Percentiles rank a stretch among this genome's conserved stretches.
Evolutionary conservation across 2,329 filamentous ascomycete genomes (phyloP).

Genomic region (Talaromyces atroroseus): DNA sequence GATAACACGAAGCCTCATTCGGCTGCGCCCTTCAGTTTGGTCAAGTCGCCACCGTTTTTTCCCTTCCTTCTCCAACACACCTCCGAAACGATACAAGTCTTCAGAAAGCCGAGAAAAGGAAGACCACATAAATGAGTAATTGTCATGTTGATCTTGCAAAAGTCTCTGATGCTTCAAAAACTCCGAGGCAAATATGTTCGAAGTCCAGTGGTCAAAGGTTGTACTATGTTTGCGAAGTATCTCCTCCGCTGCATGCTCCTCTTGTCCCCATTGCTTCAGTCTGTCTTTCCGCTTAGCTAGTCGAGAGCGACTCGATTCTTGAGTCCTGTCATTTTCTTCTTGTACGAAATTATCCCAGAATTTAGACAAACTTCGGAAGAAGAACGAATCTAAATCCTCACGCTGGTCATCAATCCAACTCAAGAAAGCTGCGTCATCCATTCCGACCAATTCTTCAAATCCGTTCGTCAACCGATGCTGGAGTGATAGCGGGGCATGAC

Average conservation of each 20-base stretch:
- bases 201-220: slow-evolving; percentile 84
- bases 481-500: slow-evolving; percentile 63
- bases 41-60: slow-evolving; percentile 83
- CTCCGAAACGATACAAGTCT: slow-evolving; percentile 72
- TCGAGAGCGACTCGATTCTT: slow-evolving; percentile 66
- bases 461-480: slow-evolving; percentile 67
- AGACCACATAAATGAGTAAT: slow-evolving; percentile 68
- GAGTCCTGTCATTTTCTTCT: slow-evolving; percentile 72
- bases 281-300: slow-evolving; percentile 73
- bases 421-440: slow-evolving; percentile 85
- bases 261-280: slow-evolving; percentile 71
- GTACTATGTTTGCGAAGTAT: slow-evolving; percentile 76
- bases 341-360: slow-evolving; percentile 84
- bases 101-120: slow-evolving; percentile 73
- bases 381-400: slow-evolving; percentile 70
- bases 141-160: slow-evolving; percentile 90
- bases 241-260: slow-evolving; percentile 64
- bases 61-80: slow-evolving; percentile 64
- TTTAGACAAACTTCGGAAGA: slow-evolving; percentile 74
- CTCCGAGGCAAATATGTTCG: slow-evolving; percentile 90
- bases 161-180: slow-evolving; percentile 85
- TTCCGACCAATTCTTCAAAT: slow-evolving; percentile 76
- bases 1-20: slow-evolving; percentile 84
- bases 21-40: slow-evolving; percentile 88
- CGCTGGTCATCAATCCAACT: slow-evolving; percentile 82